Conservation (phyloP, 768 basidiomycete species). For the Saitozyma sp. region DNA sequence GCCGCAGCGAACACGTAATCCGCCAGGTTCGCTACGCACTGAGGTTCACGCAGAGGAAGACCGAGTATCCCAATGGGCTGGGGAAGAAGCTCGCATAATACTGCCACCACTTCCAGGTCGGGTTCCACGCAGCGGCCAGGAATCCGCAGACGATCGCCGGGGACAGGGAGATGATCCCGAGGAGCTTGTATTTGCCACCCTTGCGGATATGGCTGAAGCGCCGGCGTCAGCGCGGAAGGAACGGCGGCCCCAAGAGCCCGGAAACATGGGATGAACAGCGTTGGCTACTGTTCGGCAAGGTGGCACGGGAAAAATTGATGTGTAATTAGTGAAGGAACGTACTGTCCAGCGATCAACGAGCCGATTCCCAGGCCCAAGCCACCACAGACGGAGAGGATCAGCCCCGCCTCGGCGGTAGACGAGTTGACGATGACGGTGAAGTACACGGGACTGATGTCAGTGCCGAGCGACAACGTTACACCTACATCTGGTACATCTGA, state of each 20-base stretch:
- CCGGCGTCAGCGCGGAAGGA: constrained; percentile 10
- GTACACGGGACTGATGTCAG: constrained; percentile 43
- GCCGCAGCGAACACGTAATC: neutral
- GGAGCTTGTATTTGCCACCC: constrained; percentile 34
- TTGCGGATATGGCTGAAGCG: constrained; percentile 40
- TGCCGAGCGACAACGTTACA: neutral
- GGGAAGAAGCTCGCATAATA: constrained; percentile 46
- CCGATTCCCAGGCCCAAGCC: constrained; percentile 47
- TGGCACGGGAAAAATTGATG: neutral
- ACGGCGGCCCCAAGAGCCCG: neutral
- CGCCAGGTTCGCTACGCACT: constrained; percentile 19
- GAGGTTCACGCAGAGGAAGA: constrained; percentile 46
- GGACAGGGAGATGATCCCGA: constrained; percentile 37
- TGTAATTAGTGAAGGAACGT: constrained; percentile 6
- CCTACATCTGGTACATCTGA: constrained; percentile 41
- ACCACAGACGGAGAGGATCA: constrained; percentile 43
- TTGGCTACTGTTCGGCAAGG: neutral
- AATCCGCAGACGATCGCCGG: constrained; percentile 33
- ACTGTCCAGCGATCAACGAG: constrained; percentile 48
- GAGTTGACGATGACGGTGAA: constrained; percentile 49
- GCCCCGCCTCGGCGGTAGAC: constrained; percentile 44
- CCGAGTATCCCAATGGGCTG: constrained; percentile 45
- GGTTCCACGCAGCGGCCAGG: constrained; percentile 40
- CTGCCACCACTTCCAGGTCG: constrained; percentile 32
- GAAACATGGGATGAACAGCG: no score